phyloP scores from a whole-genome alignment of 2,329 filamentous ascomycete species.

The Xylariaceae sp. region DNA sequence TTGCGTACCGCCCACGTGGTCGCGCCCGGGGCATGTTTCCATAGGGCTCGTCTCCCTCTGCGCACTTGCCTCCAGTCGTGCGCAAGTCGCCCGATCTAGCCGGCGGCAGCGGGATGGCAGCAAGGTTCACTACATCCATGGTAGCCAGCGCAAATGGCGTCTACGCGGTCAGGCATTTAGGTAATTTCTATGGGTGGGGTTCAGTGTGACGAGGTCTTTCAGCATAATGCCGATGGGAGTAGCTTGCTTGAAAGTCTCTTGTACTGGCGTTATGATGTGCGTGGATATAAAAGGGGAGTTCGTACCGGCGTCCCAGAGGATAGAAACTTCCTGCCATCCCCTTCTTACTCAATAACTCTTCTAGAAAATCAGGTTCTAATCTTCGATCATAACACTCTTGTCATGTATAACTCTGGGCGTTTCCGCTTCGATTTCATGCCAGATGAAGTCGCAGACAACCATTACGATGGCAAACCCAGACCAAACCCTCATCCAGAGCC shows the following conservation, averaged over 20 bases:
- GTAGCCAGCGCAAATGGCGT: not conserved
- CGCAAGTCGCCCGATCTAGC: not conserved
- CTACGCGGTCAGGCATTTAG: not conserved
- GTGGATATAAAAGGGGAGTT: no score
- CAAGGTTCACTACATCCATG: not conserved
- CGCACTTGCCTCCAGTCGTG: not conserved
- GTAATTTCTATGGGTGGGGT: not conserved
- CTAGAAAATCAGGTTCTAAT: no score
- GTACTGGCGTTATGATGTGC: no score
- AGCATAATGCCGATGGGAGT: no score
- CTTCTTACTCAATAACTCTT: no score
- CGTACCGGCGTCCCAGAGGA: no score
- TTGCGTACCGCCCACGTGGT: not conserved
- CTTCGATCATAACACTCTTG: no score
- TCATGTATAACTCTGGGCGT: no score
- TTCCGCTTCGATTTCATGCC: no score
- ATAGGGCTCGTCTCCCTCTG: not conserved
- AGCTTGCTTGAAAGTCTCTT: no score
- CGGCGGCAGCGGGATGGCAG: not conserved
- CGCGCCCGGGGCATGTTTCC: not conserved
- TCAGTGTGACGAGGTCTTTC: not conserved
- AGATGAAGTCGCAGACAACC: not conserved
- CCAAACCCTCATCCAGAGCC: constrained; percentile 28
- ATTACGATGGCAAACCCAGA: constrained; percentile 18
- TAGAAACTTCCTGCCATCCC: no score